Conservation (phyloP, 345 rosid genomes). For the Ricinus communis region DNA sequence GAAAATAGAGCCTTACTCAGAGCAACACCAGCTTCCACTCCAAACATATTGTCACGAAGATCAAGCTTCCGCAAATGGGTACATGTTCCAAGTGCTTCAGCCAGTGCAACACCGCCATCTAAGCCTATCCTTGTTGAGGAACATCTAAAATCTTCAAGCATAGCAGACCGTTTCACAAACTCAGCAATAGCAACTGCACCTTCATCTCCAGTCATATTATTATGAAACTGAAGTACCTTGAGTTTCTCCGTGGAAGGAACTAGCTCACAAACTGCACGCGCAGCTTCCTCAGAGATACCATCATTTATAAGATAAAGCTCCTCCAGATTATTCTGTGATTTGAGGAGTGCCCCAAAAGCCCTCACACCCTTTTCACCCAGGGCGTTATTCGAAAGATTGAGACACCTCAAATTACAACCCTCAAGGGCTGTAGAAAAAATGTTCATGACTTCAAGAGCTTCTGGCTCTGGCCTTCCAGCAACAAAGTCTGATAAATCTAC, state of each 20-base stretch:
- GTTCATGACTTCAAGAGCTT: conserved; percentile 88
- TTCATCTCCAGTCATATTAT: conserved; percentile 93
- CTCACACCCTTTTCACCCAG: conserved; percentile 91
- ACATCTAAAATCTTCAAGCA: conserved; percentile 77
- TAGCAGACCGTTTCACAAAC: conserved; percentile 58
- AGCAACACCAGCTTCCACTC: conserved; percentile 70
- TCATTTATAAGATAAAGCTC: conserved; percentile 85
- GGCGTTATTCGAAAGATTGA: conserved; percentile 87
- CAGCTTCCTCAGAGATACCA: conserved; percentile 95
- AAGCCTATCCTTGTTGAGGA: conserved; percentile 83
- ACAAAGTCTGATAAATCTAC: conserved; percentile 87
- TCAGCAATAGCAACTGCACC: conserved; percentile 82
- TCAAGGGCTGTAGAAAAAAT: conserved; percentile 71
- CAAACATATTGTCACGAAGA: conserved; percentile 89
- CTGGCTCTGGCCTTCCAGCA: conserved; percentile 86
- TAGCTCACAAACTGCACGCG: conserved; percentile 67
- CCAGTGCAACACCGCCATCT: conserved; percentile 74
- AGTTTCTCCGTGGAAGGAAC: conserved; percentile 83
- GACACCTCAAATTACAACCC: conserved; percentile 61
- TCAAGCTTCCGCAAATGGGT: conserved; percentile 71
- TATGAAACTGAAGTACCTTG: conserved; percentile 81
- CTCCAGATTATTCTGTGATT: conserved; percentile 68
- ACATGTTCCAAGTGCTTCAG: conserved; percentile 73
- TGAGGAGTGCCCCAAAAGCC: conserved; percentile 72
- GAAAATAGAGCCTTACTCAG: conserved; percentile 59